phyloP scores from a whole-genome alignment of 257 asterid species.

The Primulina huaijiensis region DNA sequence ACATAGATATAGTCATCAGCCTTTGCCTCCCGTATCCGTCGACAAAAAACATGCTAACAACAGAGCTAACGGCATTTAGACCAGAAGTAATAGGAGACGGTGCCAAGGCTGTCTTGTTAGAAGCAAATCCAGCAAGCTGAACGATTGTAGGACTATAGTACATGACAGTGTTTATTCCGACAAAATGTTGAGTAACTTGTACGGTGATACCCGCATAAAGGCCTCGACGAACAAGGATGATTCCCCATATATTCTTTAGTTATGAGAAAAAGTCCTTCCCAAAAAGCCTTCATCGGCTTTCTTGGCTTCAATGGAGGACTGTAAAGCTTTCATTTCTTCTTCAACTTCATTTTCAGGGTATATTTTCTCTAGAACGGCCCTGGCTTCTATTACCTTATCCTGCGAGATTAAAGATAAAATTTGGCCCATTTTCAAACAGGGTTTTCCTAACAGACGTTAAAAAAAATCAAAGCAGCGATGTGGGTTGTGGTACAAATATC shows the following conservation, averaged over 20 bases:
- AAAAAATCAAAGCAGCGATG: neutral
- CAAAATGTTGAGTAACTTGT: constrained; percentile 50
- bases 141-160: constrained; percentile 52
- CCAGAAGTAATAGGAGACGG: constrained; percentile 45
- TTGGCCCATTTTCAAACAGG: neutral
- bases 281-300: constrained; percentile 41
- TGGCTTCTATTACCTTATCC: constrained; percentile 52
- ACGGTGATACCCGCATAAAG: constrained; percentile 44
- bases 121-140: constrained; percentile 47
- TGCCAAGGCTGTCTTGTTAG: constrained; percentile 43
- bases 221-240: constrained; percentile 29
- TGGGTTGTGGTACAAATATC: neutral
- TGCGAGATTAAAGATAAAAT: constrained; percentile 17
- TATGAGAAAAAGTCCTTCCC: constrained; percentile 36
- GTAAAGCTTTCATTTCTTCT: constrained; percentile 58
- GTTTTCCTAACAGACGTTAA: neutral
- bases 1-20: constrained; percentile 39
- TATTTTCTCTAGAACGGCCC: constrained; percentile 60
- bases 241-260: constrained; percentile 46
- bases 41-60: constrained; percentile 39
- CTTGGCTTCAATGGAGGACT: constrained; percentile 59
- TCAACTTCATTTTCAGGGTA: constrained; percentile 70
- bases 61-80: constrained; percentile 40
- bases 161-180: constrained; percentile 54
- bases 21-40: constrained; percentile 44